These are phyloP conservation scores for Rubia tinctorum DNA, from an alignment of 305 asterid genomes.

Conservation along the genomic window DNA sequence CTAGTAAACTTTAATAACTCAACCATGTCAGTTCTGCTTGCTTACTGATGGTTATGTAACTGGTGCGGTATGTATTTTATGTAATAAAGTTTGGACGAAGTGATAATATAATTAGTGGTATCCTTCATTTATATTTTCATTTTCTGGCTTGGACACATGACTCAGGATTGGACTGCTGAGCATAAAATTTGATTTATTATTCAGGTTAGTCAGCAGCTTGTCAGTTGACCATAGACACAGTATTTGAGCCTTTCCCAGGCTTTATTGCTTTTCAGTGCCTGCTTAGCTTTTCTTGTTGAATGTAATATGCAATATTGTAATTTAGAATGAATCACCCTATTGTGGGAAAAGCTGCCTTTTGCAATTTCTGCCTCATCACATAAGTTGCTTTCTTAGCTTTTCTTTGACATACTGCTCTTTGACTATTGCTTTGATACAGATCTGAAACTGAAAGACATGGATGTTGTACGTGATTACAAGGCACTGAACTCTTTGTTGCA, in stretches of 20 bases:
- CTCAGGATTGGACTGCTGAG: neutral
- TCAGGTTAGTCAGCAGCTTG: neutral
- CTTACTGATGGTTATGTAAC: constrained; percentile 1
- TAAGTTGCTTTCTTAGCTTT: neutral
- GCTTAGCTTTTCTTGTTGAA: neutral
- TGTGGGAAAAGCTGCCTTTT: neutral
- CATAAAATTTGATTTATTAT: neutral
- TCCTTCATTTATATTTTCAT: neutral
- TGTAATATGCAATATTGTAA: neutral
- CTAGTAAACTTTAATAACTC: neutral
- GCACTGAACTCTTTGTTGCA: constrained; percentile 71
- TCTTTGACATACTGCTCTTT: neutral
- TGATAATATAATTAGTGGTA: neutral
- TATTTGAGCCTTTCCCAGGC: neutral
- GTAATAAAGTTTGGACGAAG: neutral
- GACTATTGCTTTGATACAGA: constrained; percentile 42
- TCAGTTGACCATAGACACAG: neutral
- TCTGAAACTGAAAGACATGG: constrained; percentile 74
- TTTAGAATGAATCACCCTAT: neutral
- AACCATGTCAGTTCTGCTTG: neutral
- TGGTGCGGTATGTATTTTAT: neutral
- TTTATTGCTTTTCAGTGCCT: neutral
- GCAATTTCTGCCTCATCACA: neutral
- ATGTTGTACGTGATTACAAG: constrained; percentile 59
- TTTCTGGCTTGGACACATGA: neutral